Percentiles rank a stretch among this genome's conserved stretches.
Conservation (phyloP, 2,329 filamentous ascomycete species). For the Aspergillus quadrilineatus region DNA sequence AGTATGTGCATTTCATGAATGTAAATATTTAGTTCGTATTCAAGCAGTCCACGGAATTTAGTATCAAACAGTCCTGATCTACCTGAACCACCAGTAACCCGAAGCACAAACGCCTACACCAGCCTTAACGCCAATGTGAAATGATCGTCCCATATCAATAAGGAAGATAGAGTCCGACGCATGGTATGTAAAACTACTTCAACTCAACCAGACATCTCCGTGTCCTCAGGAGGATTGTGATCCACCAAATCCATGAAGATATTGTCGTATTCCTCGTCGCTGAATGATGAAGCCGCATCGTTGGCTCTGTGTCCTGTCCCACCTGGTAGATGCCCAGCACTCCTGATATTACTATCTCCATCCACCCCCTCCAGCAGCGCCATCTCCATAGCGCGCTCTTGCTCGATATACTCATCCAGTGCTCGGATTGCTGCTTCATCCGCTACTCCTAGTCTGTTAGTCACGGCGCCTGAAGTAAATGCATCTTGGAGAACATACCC, state of each 20-base stretch:
- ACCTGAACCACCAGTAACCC: not conserved
- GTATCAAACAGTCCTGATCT: not conserved
- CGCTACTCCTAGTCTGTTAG: constrained; percentile 11
- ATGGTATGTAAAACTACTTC: not conserved
- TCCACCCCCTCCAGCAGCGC: constrained; percentile 25
- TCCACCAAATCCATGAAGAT: constrained; percentile 65
- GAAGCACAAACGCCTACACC: not conserved
- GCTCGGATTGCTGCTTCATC: constrained; percentile 31
- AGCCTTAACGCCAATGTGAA: not conserved
- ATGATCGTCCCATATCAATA: not conserved
- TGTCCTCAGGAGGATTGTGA: constrained; percentile 36
- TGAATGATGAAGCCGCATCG: constrained; percentile 25
- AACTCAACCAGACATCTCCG: constrained; percentile 37
- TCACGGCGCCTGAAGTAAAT: not conserved
- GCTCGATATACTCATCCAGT: constrained; percentile 37
- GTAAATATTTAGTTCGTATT: not conserved
- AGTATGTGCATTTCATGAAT: not conserved
- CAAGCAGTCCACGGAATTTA: not conserved
- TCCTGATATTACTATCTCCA: not conserved
- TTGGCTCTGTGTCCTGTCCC: not conserved
- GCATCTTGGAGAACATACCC: constrained; percentile 21
- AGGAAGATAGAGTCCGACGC: not conserved
- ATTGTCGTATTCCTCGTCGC: constrained; percentile 62
- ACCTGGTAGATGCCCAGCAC: not conserved
- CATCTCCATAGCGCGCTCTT: constrained; percentile 36